Evolutionary conservation across 306 rosid species (phyloP).

Genomic region (Cucurbita maxima): DNA sequence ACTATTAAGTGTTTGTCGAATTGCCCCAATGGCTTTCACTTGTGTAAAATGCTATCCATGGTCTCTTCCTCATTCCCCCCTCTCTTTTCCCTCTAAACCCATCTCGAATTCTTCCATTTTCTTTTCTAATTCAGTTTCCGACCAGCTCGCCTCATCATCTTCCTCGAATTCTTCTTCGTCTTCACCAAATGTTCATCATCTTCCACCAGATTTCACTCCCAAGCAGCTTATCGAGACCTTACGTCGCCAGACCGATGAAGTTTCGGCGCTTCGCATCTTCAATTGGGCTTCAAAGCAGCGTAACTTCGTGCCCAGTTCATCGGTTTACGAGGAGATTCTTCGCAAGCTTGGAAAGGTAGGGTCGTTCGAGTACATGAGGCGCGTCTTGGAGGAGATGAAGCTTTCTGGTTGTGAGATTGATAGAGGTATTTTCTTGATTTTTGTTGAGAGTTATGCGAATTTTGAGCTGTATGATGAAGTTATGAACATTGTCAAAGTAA

Average conservation of each 20-base stretch:
- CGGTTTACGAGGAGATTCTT: slow-evolving; percentile 44
- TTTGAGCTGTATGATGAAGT: slow-evolving; percentile 41
- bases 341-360: slow-evolving; percentile 33
- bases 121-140: slow-evolving; percentile 12
- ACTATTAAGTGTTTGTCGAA: slow-evolving; percentile 19
- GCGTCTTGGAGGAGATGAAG: slow-evolving; percentile 29
- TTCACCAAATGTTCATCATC: slow-evolving; percentile 26
- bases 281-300: slow-evolving; percentile 70
- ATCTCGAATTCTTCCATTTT: slow-evolving; percentile 13
- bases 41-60: slow-evolving; percentile 19
- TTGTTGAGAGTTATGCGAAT: slow-evolving; percentile 30
- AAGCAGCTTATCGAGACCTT: slow-evolving; percentile 57
- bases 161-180: slow-evolving; percentile 10
- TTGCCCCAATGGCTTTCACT: slow-evolving; percentile 41
- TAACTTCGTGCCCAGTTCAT: slow-evolving; percentile 29
- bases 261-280: slow-evolving; percentile 46
- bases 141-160: slow-evolving; percentile 11
- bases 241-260: slow-evolving; percentile 51
- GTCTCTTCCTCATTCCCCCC: slow-evolving; percentile 22
- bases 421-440: slow-evolving; percentile 27
- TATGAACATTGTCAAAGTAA: slow-evolving; percentile 13
- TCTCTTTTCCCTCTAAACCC: slow-evolving; percentile 14
- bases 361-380: slow-evolving; percentile 37
- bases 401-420: slow-evolving; percentile 16
- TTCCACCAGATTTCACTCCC: slow-evolving; percentile 41